Percentiles rank a stretch among this genome's conserved stretches.
Conservation (phyloP, 768 basidiomycete species). For the Lentinula boryana region DNA sequence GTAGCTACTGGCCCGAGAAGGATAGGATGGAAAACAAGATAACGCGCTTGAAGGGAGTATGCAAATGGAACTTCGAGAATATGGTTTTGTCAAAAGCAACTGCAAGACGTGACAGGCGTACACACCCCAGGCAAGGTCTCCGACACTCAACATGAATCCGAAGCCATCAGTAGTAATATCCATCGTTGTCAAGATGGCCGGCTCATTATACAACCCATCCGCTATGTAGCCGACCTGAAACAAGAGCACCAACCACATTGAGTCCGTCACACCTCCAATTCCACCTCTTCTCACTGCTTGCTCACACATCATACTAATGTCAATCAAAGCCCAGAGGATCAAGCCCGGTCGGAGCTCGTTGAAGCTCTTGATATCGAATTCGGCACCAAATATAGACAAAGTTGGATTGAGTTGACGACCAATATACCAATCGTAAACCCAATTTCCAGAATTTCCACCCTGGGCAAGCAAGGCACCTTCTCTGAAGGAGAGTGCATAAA, state of each 20-base stretch:
- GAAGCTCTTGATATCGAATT: conserved; percentile 57
- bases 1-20: conserved; percentile 64
- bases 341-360: conserved; percentile 88
- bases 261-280: conserved; percentile 66
- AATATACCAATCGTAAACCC: conserved; percentile 92
- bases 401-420: conserved; percentile 93
- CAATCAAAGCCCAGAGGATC: conserved; percentile 86
- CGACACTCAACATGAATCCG: conserved; percentile 95
- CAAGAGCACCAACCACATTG: conserved; percentile 81
- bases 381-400: conserved; percentile 42
- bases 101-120: background rate
- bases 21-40: conserved; percentile 83
- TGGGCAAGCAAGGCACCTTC: conserved; percentile 71
- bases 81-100: too few relatives aligned
- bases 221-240: conserved; percentile 87
- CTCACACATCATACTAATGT: conserved; percentile 87
- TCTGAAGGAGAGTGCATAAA: conserved; percentile 69
- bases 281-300: conserved; percentile 81
- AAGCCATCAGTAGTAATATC: conserved; percentile 98
- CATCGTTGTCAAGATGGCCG: conserved; percentile 90
- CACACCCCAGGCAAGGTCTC: conserved; percentile 76
- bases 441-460: conserved; percentile 87
- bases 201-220: conserved; percentile 90
- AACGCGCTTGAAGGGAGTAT: conserved; percentile 91
- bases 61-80: conserved; percentile 64